A percentile compares a stretch with the other conserved stretches of the same genome.
phyloP scores from a whole-genome alignment of 768 basidiomycete species.

The Leccinum arenicola region DNA sequence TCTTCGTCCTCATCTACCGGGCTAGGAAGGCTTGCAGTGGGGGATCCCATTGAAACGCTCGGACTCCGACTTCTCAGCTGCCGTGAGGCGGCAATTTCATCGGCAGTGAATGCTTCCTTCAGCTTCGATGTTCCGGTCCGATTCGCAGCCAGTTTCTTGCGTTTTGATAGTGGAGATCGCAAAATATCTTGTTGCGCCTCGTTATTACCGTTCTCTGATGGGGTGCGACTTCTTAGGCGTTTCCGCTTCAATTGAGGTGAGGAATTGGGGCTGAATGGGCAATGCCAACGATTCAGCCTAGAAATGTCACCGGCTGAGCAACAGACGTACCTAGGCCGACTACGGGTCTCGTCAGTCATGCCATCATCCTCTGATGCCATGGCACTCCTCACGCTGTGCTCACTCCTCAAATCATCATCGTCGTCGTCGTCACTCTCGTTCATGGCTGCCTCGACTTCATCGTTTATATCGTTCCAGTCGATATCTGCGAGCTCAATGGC shows the following conservation, averaged over 20 bases:
- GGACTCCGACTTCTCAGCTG: conserved; percentile 24
- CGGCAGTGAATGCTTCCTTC: conserved; percentile 62
- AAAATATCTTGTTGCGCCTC: conserved; percentile 40
- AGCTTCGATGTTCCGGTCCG: conserved; percentile 64
- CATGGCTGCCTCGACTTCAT: conserved; percentile 86
- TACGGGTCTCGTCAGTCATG: conserved; percentile 48
- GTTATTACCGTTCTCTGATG: conserved; percentile 52
- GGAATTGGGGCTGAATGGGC: conserved; percentile 35
- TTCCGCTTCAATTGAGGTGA: conserved; percentile 57
- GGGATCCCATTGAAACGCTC: conserved; percentile 11
- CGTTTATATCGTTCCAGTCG: conserved; percentile 81
- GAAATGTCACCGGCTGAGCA: conserved; percentile 20
- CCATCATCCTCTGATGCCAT: conserved; percentile 49
- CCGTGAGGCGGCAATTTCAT: conserved; percentile 38
- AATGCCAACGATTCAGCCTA: conserved; percentile 6
- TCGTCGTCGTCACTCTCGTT: conserved; percentile 68
- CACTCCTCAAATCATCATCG: conserved; percentile 37
- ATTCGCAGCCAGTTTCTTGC: conserved; percentile 70
- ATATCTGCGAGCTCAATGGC: conserved; percentile 57
- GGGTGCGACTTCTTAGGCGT: conserved; percentile 68
- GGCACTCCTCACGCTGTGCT: conserved; percentile 41
- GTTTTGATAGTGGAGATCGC: conserved; percentile 74
- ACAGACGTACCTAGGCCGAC: conserved; percentile 40
- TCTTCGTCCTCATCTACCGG: conserved; percentile 49
- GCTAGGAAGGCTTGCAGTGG: conserved; percentile 16